Base-by-base conservation (phyloP, 345 rosid genomes). In the Erodium maritimum region DNA sequence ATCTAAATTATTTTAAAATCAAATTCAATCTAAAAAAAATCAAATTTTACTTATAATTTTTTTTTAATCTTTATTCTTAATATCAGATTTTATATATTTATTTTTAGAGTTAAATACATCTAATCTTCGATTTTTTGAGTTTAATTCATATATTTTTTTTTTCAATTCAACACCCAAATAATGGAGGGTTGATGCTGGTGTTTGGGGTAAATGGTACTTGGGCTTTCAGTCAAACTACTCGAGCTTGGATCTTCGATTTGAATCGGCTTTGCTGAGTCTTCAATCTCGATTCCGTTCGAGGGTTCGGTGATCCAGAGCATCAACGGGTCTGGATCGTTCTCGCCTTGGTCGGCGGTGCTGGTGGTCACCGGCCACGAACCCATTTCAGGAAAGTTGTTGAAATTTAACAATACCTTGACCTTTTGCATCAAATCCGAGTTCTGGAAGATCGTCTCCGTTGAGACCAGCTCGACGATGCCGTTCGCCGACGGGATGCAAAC, bases 301-400 rank as follows among this genome's bases (percentile, higher is more conserved):
- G 97, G 93, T 29, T 87, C 93, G 53, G 65, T 76, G 61, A 88
- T 80, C 96, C 94, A 88, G 20, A 81, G 63, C 17, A 22, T 62
- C 7, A 79, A 65, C 0, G 88, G 95, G 48, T 91, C 95, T 0
- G 85, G 89, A 52, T 87, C 93, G 56, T 78, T 85, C 75, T 88
- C 96, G 1, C 90, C 93, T 70, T 85, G 83, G 70, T 83, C 85
- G n/a, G n/a, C n/a, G n/a, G n/a, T n/a, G n/a, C n/a, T n/a, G n/a
- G n/a, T n/a, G n/a, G n/a, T n/a, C n/a, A n/a, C n/a, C n/a, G n/a
- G n/a, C n/a, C n/a, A n/a, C 1, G 79, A 62, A 60, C 71, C 84
- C 19, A 80, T 65, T 17, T 79, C 84, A 23, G 67, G 55, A 33
- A 67, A 59, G 18, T 69, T 74, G 56, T 73, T 68, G 68, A 75